A percentile compares a stretch with the other conserved stretches of the same genome.
phyloP scores from a whole-genome alignment of 371 early-diverging fungal genomes.

The Smittium culicis region DNA sequence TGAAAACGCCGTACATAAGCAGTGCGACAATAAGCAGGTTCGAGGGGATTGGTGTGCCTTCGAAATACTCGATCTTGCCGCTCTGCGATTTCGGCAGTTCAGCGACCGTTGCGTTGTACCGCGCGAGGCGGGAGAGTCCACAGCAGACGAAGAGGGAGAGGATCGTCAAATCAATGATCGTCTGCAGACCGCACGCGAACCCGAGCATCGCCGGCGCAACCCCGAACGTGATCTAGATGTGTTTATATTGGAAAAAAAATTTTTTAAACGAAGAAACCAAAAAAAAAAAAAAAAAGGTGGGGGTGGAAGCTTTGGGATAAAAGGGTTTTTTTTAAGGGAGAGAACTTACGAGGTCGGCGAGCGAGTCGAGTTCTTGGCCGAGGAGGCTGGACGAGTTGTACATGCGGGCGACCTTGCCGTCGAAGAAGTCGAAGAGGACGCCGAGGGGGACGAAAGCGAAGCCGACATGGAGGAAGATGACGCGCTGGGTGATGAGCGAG shows the following conservation, averaged over 20 bases:
- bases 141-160: constrained; percentile 77
- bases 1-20: constrained; percentile 48
- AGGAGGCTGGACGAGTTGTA: constrained; percentile 53
- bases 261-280: constrained; percentile 2
- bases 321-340: background rate
- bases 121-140: constrained; percentile 74
- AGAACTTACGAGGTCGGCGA: constrained; percentile 59
- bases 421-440: constrained; percentile 67
- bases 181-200: constrained; percentile 75
- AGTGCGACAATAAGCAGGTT: constrained; percentile 50
- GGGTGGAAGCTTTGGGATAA: background rate
- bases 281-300: background rate
- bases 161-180: constrained; percentile 55
- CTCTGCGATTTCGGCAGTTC: constrained; percentile 52
- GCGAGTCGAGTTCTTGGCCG: constrained; percentile 40
- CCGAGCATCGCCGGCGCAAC: constrained; percentile 75
- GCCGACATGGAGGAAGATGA: constrained; percentile 45
- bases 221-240: constrained; percentile 63
- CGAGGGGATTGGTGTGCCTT: constrained; percentile 85
- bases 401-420: constrained; percentile 84
- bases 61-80: constrained; percentile 71
- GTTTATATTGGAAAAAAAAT: constrained; percentile 16
- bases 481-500: constrained; percentile 52
- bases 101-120: constrained; percentile 79
- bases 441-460: constrained; percentile 65